Conservation (phyloP, 2,329 filamentous ascomycete species). For the Apiospora hydei region DNA sequence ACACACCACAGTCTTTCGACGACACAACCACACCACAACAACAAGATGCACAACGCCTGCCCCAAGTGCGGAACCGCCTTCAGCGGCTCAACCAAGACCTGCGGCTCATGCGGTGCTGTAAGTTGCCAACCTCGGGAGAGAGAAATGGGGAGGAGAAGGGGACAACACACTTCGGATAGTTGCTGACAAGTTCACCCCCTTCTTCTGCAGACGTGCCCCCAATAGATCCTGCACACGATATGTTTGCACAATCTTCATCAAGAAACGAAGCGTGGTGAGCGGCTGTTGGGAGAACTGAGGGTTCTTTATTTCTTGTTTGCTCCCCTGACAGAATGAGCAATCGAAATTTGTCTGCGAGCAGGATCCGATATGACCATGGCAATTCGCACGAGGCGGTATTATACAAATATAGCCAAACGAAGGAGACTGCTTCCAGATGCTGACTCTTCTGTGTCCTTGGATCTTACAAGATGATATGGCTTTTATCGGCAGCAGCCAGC, state of each 20-base stretch:
- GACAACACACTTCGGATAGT: neutral
- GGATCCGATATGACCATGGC: neutral
- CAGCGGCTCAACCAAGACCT: slow-evolving; percentile 57
- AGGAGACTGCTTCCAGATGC: too few relatives aligned
- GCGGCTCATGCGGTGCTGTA: slow-evolving; percentile 64
- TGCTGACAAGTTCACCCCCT: slow-evolving; percentile 1
- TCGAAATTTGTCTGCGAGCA: neutral
- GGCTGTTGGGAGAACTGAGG: too few relatives aligned
- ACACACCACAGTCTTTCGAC: neutral
- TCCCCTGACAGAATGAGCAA: too few relatives aligned
- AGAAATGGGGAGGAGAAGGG: neutral
- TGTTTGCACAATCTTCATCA: neutral
- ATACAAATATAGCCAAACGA: neutral
- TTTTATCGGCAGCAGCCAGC: neutral
- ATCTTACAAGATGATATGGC: neutral
- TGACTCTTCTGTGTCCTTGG: neutral
- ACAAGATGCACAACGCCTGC: slow-evolving; percentile 45
- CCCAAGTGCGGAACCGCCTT: slow-evolving; percentile 63
- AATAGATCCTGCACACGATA: slow-evolving; percentile 27
- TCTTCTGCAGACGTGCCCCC: slow-evolving; percentile 33
- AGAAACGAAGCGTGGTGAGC: too few relatives aligned
- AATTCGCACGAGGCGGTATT: neutral
- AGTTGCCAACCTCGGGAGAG: neutral
- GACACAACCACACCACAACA: neutral
- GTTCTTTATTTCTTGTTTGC: too few relatives aligned